Percentiles rank a stretch among this genome's conserved stretches.
Evolutionary conservation across 306 rosid species (phyloP).

Genomic region (Acacia melanoxylon): DNA sequence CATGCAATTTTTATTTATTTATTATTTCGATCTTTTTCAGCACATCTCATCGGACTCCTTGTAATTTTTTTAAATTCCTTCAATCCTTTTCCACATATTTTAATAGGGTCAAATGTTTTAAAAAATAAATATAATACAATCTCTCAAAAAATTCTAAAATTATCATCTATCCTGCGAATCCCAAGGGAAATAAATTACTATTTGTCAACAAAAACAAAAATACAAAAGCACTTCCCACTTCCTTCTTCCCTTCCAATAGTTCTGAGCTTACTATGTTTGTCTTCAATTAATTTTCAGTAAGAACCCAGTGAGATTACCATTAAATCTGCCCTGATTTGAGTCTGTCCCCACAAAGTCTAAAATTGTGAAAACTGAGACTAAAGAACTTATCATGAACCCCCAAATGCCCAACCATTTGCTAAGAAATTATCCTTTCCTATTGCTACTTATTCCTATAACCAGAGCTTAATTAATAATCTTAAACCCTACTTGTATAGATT

Average conservation of each 20-base stretch:
- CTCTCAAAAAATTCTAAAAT: neutral
- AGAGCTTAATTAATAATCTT: neutral
- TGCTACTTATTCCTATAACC: neutral
- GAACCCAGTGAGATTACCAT: neutral
- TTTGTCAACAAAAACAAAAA: constrained; percentile 2
- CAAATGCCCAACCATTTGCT: neutral
- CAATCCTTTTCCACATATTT: neutral
- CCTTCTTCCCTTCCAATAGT: neutral
- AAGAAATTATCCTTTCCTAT: neutral
- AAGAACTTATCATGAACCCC: neutral
- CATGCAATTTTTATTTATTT: neutral
- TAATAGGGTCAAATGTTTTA: neutral
- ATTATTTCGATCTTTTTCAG: neutral
- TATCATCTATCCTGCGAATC: neutral
- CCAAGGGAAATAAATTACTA: neutral
- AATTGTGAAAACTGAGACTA: neutral
- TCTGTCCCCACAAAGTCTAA: constrained; percentile 6
- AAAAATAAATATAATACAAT: neutral
- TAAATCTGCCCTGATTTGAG: neutral
- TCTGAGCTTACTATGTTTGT: constrained; percentile 7
- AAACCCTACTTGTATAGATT: neutral
- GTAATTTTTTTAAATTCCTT: neutral
- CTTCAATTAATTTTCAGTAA: neutral
- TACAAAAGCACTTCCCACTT: constrained; percentile 10
- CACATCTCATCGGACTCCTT: neutral